phyloP scores from a whole-genome alignment of 345 rosid species.

The Citrus cavaleriei region DNA sequence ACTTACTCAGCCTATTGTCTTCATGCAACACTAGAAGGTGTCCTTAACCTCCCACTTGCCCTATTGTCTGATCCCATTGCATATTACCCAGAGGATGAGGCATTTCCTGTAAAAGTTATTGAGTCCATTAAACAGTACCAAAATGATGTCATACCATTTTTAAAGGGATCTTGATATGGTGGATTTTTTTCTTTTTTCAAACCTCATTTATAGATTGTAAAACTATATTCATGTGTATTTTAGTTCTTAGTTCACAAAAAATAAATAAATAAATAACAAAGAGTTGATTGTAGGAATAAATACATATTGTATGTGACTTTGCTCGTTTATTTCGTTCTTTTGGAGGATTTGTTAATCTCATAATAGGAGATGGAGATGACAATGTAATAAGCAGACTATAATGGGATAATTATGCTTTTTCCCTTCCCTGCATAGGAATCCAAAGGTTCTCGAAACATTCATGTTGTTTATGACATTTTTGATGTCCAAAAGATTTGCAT shows the following conservation, averaged over 20 bases:
- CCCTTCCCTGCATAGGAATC: background rate
- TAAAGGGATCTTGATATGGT: constrained; percentile 33
- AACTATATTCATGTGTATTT: background rate
- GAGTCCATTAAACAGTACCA: constrained; percentile 49
- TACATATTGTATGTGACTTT: background rate
- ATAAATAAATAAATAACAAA: background rate
- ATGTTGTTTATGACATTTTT: background rate
- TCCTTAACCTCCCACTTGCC: constrained; percentile 51
- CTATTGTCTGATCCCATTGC: constrained; percentile 59
- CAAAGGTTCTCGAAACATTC: background rate
- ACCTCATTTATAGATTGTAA: background rate
- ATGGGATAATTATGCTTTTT: background rate
- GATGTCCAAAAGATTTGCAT: background rate
- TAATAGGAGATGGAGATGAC: background rate
- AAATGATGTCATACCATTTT: constrained; percentile 39
- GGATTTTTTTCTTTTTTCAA: background rate
- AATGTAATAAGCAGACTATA: background rate
- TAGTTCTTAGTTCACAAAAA: background rate
- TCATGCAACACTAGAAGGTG: constrained; percentile 85
- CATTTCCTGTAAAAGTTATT: constrained; percentile 45
- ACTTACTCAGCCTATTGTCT: constrained; percentile 91
- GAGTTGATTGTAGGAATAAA: background rate
- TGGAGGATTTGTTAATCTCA: background rate
- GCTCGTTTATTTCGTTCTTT: background rate
- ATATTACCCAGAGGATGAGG: constrained; percentile 76